Evolutionary conservation across 108 stramenopile species (phyloP), one percentile per base, ranked within the genome.

Genomic region (Skeletonema potamos): DNA sequence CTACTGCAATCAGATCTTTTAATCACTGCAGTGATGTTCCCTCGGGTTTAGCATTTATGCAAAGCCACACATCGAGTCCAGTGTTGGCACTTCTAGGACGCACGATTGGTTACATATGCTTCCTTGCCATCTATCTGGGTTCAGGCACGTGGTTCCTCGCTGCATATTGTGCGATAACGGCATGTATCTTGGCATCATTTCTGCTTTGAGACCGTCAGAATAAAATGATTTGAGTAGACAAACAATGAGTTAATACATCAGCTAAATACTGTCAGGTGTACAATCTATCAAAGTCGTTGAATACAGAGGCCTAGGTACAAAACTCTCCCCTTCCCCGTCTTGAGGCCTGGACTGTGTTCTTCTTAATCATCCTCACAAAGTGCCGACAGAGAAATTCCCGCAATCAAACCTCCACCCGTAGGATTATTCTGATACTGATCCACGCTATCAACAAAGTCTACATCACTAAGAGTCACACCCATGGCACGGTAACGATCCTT

Each of bases 401-500:
- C 27, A 28, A 78, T 78, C 33, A 78, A 33, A 13, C 46, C 41
- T 9, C 77, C 77, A 4, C 77, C 77, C 13, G 61, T 27, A 12
- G 54, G 54, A 7, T 66, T 24, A 36, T 78, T 78, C 32, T 67
- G 66, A 54, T 78, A 78, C 55, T 73, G 77, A 74, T 78, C 77
- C 4, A 73, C 33, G 55, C 27, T 78, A 15, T 72, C 64, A 64
- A 59, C 55, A 54, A 73, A 46, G 57, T 78, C 77, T 12, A 72
- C 44, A 22, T 78, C 77, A 3, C 37, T 66, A 15, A 73, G 46
- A 22, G 33, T 6, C 28, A 78, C 59, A 18, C 77, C 77, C 24
- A 68, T 30, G 6, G 37, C 29, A 9, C 22, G 41, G 54, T 73
- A 78, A n/a, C 64, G 56, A n/a, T 78, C 65, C 66, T 27, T 60